These are phyloP conservation scores for Talaromyces sp. DNA, from an alignment of 2,329 filamentous ascomycete species.

Conservation along the genomic window DNA sequence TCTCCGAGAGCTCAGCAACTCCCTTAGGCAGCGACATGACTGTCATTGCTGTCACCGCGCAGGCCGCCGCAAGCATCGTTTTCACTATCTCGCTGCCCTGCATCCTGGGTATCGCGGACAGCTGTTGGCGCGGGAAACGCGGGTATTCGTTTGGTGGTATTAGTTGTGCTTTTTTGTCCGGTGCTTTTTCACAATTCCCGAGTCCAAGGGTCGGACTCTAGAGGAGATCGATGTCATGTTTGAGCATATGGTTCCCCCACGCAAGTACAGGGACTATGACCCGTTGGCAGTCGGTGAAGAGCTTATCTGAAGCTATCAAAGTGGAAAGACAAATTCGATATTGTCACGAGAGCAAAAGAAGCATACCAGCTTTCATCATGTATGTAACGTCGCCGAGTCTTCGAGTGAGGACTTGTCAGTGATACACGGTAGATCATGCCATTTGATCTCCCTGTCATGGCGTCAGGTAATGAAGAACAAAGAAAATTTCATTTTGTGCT, in stretches of 20 bases:
- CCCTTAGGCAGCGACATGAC: slow-evolving; percentile 16
- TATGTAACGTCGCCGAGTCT: neutral
- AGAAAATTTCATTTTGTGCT: neutral
- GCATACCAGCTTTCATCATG: neutral
- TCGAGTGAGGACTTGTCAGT: neutral
- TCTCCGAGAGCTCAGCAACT: slow-evolving; percentile 18
- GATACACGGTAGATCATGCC: neutral
- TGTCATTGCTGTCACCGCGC: slow-evolving; percentile 15
- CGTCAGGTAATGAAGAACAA: neutral
- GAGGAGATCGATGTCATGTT: slow-evolving; percentile 45
- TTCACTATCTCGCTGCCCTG: slow-evolving; percentile 17
- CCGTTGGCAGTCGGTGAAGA: slow-evolving; percentile 9
- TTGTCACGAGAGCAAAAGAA: neutral
- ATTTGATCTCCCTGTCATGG: neutral
- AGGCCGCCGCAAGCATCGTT: slow-evolving; percentile 16
- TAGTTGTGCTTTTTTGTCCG: slow-evolving; percentile 29
- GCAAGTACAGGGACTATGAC: slow-evolving; percentile 28
- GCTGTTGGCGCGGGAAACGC: slow-evolving; percentile 29
- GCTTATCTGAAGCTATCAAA: neutral
- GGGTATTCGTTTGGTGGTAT: slow-evolving; percentile 30
- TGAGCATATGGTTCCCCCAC: slow-evolving; percentile 35
- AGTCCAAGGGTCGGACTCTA: slow-evolving; percentile 36
- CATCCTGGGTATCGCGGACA: slow-evolving; percentile 24
- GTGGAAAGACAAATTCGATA: neutral
- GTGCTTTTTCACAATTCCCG: slow-evolving; percentile 37